A percentile compares a stretch with the other conserved stretches of the same genome.
phyloP scores from a whole-genome alignment of 2,329 filamentous ascomycete genomes.

The Colletotrichum echinochloae region DNA sequence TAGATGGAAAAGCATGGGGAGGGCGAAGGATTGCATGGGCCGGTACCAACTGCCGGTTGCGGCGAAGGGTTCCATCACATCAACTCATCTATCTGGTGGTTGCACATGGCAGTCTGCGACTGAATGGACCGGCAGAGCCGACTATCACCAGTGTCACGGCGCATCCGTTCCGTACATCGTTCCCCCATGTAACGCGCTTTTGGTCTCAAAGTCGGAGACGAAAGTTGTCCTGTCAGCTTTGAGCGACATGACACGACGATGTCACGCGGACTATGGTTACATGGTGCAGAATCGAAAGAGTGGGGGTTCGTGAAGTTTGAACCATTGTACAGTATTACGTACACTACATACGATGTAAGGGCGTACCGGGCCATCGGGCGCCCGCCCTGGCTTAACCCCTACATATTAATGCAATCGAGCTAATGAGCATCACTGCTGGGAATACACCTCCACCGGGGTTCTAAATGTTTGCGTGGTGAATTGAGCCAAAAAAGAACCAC shows the following conservation, averaged over 20 bases:
- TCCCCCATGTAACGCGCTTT: slow-evolving; percentile 14
- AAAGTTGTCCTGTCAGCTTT: not conserved
- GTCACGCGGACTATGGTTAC: not conserved
- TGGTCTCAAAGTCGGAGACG: slow-evolving; percentile 21
- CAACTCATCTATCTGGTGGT: not conserved
- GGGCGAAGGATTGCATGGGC: slow-evolving; percentile 11
- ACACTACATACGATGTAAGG: not conserved
- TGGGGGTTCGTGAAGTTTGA: not conserved
- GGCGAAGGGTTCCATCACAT: not conserved
- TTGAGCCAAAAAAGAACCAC: too few species aligned
- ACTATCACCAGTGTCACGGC: slow-evolving; percentile 9
- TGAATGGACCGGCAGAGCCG: not conserved
- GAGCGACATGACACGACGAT: slow-evolving; percentile 17
- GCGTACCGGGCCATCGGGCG: slow-evolving; percentile 2
- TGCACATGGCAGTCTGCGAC: not conserved
- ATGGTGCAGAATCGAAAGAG: not conserved
- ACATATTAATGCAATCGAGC: slow-evolving; percentile 2
- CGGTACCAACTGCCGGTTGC: not conserved
- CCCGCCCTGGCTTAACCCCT: slow-evolving; percentile 12
- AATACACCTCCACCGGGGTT: too few species aligned
- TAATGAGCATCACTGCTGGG: slow-evolving; percentile 24
- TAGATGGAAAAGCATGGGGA: slow-evolving; percentile 12
- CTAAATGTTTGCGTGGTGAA: too few species aligned
- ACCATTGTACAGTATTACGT: too few species aligned
- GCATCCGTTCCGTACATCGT: slow-evolving; percentile 2